Base-by-base conservation (phyloP, 371 early-diverging fungal species). In the Basidiobolus meristosporus region DNA sequence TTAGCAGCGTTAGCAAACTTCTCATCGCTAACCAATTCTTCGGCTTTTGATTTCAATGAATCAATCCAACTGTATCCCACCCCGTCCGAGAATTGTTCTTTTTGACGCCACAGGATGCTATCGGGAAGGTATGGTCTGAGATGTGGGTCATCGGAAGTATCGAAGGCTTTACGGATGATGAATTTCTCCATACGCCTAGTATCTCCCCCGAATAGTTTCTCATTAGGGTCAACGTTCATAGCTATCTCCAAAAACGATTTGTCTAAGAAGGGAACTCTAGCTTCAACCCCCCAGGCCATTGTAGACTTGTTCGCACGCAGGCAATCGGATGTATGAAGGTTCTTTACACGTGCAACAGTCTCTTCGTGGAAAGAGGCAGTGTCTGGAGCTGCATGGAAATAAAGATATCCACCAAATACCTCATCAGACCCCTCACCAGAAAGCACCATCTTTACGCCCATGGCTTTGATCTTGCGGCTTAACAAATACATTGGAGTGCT, bases 241-340 rank as follows among this genome's bases (percentile, higher is more conserved):
- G 85, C 76, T 2, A 82, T 71, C 48, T 90, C 85, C 50, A 95
- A 51, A 56, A 91, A 89, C 19, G 60, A 68, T 59, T 67, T 70
- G 65, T 91, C 92, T 28, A 91, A 60, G 77, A 95, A 95, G 28
- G 96, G 96, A 18, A 95, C 96, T 48, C 96, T 84, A 10, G 90
- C 90, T 52, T 95, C 96, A 19, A 95, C 74, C 42, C 96, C 96
- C 92, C 92, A 92, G 1, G 96, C 96, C 92, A 95, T 92, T 23
- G 96, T 95, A 3, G 87, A 77, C 62, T 95, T 91, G 78, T 95
- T 92, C 58, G 96, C 96, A 45, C 96, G 82, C 33, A 95, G 64
- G 60, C 84, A 83, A 59, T 95, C 96, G 47, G 88, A 68, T 18
- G 85, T 86, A 57, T 95, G 91, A 43, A 95, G 67, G 68, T 86